A percentile compares a stretch with the other conserved stretches of the same genome.
phyloP scores from a whole-genome alignment of 331 rosid species.

The Telfairia occidentalis region DNA sequence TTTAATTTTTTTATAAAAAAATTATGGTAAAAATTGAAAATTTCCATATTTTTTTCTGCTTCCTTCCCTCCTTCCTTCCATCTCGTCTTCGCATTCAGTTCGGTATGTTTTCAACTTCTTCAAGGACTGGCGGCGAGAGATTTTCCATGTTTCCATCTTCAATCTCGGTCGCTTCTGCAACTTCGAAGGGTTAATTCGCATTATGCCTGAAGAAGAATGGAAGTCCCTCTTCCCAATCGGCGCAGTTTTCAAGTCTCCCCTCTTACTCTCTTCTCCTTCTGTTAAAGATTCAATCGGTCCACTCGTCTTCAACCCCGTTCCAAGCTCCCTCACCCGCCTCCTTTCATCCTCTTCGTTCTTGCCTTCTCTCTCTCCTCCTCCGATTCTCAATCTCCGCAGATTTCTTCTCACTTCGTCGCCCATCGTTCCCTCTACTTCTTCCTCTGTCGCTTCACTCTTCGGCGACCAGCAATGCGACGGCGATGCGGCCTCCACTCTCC shows the following conservation, averaged over 20 bases:
- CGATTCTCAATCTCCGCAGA: slow-evolving; percentile 21
- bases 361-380: slow-evolving; percentile 32
- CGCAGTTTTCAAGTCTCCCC: slow-evolving; percentile 29
- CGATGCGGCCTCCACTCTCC: slow-evolving; percentile 16
- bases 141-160: neutral
- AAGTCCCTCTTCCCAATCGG: slow-evolving; percentile 49
- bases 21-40: no score
- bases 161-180: neutral
- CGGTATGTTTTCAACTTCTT: no score
- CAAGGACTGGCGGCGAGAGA: neutral
- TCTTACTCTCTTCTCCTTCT: slow-evolving; percentile 27
- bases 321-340: slow-evolving; percentile 19
- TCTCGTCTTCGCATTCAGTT: no score
- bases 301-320: slow-evolving; percentile 42
- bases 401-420: slow-evolving; percentile 31
- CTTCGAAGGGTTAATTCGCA: neutral
- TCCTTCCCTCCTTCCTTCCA: no score
- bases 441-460: slow-evolving; percentile 28
- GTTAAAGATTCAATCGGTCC: slow-evolving; percentile 35
- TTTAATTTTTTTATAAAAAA: no score
- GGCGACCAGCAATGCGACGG: slow-evolving; percentile 13
- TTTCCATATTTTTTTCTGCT: no score
- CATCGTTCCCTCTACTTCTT: slow-evolving; percentile 44
- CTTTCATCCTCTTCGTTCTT: slow-evolving; percentile 29
- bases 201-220: slow-evolving; percentile 32